A percentile compares a stretch with the other conserved stretches of the same genome.
These are phyloP conservation scores for Panicum virgatum DNA, from an alignment of 202 grass and related monocot species.

Conservation along the genomic window DNA sequence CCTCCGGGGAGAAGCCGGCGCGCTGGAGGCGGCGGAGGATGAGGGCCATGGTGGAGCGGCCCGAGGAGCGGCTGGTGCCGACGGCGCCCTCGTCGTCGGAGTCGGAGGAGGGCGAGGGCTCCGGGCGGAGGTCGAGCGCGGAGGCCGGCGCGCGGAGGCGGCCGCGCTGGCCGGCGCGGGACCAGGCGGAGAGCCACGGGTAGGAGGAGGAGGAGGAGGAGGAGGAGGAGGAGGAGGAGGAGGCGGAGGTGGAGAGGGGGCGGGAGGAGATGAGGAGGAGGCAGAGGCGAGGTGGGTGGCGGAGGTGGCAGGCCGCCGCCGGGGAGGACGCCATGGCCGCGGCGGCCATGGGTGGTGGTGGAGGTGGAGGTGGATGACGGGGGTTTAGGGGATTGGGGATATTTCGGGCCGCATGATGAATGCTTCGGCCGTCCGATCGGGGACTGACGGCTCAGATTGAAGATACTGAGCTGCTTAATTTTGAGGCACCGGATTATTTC, in stretches of 20 bases:
- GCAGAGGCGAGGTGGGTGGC: conserved; percentile 41
- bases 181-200: conserved; percentile 45
- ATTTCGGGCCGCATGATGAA: background rate
- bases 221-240: conserved; percentile 33
- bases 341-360: no score
- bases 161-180: conserved; percentile 11
- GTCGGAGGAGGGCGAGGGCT: conserved; percentile 39
- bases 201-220: conserved; percentile 26
- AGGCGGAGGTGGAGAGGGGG: conserved; percentile 32
- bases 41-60: conserved; percentile 72
- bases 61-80: conserved; percentile 59
- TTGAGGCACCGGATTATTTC: background rate
- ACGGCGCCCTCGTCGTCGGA: conserved; percentile 62
- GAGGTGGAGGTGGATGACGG: background rate
- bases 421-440: background rate
- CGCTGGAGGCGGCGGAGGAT: conserved; percentile 76
- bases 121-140: conserved; percentile 60
- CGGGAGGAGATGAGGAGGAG: conserved; percentile 37
- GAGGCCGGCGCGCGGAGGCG: conserved; percentile 36
- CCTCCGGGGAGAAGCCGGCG: conserved; percentile 59
- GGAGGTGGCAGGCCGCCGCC: conserved; percentile 32
- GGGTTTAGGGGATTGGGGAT: conserved; percentile 47
- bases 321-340: conserved; percentile 45
- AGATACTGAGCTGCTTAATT: background rate
- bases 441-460: background rate